Conservation (phyloP, 2,329 filamentous ascomycete species). For the Grosmannia penicillata region DNA sequence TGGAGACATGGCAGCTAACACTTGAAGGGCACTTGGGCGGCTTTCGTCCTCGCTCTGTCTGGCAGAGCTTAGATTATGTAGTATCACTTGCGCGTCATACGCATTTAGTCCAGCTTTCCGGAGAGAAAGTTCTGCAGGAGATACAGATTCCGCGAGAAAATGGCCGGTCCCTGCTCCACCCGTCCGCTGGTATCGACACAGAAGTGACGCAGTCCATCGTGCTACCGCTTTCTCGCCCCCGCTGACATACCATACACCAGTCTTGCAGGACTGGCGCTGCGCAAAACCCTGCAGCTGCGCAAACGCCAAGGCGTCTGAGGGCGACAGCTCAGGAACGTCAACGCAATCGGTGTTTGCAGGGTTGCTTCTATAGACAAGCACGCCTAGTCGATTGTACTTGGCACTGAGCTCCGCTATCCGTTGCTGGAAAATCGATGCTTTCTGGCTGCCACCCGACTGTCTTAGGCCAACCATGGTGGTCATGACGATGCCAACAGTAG, state of each 20-base stretch:
- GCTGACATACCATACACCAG: slow-evolving; percentile 30
- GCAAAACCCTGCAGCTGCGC: slow-evolving; percentile 36
- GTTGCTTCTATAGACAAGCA: slow-evolving; percentile 52
- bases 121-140: slow-evolving; percentile 53
- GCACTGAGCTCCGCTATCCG: slow-evolving; percentile 22
- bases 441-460: slow-evolving; percentile 26
- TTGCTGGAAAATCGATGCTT: neutral
- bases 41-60: neutral
- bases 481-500: slow-evolving; percentile 51
- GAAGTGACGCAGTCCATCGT: slow-evolving; percentile 37
- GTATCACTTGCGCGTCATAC: slow-evolving; percentile 53
- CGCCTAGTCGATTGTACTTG: slow-evolving; percentile 51
- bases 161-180: slow-evolving; percentile 10
- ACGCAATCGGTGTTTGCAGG: slow-evolving; percentile 18
- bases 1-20: slow-evolving; percentile 41
- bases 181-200: slow-evolving; percentile 28
- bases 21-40: slow-evolving; percentile 20
- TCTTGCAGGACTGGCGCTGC: slow-evolving; percentile 21
- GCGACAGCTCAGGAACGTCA: slow-evolving; percentile 18
- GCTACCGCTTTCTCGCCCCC: slow-evolving; percentile 34
- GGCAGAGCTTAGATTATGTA: slow-evolving; percentile 25
- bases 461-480: slow-evolving; percentile 58
- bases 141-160: slow-evolving; percentile 39
- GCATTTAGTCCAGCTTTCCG: slow-evolving; percentile 52
- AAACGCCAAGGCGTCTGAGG: slow-evolving; percentile 29